phyloP scores from a whole-genome alignment of 495 filamentous ascomycete species.

The Bryoglossum gracile region DNA sequence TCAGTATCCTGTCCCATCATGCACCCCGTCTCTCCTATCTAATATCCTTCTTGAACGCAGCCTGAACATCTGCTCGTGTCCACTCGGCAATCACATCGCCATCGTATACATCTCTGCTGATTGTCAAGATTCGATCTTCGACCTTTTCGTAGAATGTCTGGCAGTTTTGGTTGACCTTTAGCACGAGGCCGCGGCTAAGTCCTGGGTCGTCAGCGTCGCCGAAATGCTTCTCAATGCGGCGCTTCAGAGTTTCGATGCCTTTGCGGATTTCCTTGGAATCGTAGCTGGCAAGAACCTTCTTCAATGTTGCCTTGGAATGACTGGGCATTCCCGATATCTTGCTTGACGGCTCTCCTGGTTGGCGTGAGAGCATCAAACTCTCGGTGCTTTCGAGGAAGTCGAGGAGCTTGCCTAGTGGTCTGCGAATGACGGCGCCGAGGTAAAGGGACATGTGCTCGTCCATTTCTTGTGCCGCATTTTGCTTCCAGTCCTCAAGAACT shows the following conservation, averaged over 20 bases:
- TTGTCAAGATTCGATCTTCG: conserved; percentile 58
- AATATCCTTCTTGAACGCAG: conserved; percentile 34
- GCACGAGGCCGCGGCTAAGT: conserved; percentile 60
- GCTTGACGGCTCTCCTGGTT: conserved; percentile 34
- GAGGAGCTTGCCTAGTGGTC: conserved; percentile 81
- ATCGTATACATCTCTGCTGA: conserved; percentile 51
- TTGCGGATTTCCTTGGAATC: conserved; percentile 76
- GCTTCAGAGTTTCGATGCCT: conserved; percentile 77
- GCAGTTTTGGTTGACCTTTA: conserved; percentile 72
- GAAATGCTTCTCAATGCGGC: conserved; percentile 94
- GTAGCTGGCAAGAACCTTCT: conserved; percentile 72
- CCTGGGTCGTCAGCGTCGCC: conserved; percentile 71
- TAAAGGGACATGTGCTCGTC: conserved; percentile 85
- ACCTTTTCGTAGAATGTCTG: conserved; percentile 70
- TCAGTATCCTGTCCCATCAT: not conserved
- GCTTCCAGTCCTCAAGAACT: conserved; percentile 73
- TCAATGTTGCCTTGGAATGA: conserved; percentile 71
- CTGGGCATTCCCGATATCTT: conserved; percentile 63
- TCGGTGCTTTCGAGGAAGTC: conserved; percentile 85
- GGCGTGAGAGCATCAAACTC: conserved; percentile 46
- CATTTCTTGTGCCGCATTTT: conserved; percentile 68
- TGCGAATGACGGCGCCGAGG: conserved; percentile 75
- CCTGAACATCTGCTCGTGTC: conserved; percentile 44
- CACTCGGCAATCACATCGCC: conserved; percentile 50
- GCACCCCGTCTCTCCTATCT: not conserved